phyloP scores from a whole-genome alignment of 306 rosid genomes.

The Pachyrhizus erosus region DNA sequence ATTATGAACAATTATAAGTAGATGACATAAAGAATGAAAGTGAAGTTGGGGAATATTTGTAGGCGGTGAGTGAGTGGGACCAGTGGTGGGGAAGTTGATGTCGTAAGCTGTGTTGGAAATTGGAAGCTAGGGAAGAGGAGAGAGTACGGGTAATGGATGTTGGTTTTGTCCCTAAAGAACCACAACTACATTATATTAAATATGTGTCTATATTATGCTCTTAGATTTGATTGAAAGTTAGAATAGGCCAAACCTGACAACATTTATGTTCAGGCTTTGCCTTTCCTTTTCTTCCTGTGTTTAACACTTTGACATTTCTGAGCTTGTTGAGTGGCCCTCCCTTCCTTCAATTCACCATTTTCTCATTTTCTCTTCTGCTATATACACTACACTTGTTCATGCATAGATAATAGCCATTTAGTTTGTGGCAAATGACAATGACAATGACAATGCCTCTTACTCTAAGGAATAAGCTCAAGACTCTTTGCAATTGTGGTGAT shows the following conservation, averaged over 20 bases:
- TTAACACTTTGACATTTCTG: slow-evolving; percentile 1
- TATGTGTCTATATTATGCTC: background rate
- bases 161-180: slow-evolving; percentile 31
- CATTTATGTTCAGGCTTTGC: slow-evolving; percentile 36
- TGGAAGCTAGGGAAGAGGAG: slow-evolving; percentile 37
- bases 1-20: slow-evolving; percentile 35
- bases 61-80: slow-evolving; percentile 39
- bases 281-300: slow-evolving; percentile 16
- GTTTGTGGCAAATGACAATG: slow-evolving; percentile 21
- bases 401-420: slow-evolving; percentile 30
- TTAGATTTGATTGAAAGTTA: slow-evolving; percentile 39
- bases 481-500: slow-evolving; percentile 58
- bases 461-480: slow-evolving; percentile 58
- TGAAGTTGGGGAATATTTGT: slow-evolving; percentile 33
- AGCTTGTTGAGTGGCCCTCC: background rate
- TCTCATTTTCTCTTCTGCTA: slow-evolving; percentile 7
- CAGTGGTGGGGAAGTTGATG: slow-evolving; percentile 40
- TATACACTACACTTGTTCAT: background rate
- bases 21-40: slow-evolving; percentile 39
- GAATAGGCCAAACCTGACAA: slow-evolving; percentile 43
- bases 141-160: background rate
- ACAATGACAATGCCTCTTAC: slow-evolving; percentile 33
- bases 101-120: slow-evolving; percentile 48
- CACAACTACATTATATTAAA: background rate
- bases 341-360: slow-evolving; percentile 5